Evolutionary conservation across 2,329 filamentous ascomycete species (phyloP).

Genomic region (Chaetomium sp.): DNA sequence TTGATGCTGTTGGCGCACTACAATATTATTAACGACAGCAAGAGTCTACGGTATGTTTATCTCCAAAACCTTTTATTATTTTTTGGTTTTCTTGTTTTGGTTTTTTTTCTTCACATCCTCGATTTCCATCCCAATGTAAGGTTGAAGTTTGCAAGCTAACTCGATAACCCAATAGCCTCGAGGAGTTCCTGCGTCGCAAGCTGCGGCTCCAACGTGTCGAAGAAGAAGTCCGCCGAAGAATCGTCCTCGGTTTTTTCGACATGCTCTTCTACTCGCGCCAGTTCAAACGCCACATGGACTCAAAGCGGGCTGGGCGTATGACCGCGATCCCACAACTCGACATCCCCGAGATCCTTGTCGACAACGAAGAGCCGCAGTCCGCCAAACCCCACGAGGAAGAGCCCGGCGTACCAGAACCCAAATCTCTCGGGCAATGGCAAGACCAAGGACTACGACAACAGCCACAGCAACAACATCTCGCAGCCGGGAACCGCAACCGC

Average conservation of each 20-base stretch:
- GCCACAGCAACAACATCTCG: conserved; percentile 35
- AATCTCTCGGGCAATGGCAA: conserved; percentile 36
- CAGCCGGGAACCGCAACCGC: conserved; percentile 5
- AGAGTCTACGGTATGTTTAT: conserved; percentile 68
- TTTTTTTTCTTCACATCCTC: too few relatives aligned
- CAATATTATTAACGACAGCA: conserved; percentile 97
- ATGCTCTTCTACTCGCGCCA: conserved; percentile 80
- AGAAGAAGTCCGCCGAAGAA: conserved; percentile 83
- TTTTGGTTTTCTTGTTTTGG: too few relatives aligned
- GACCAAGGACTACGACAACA: conserved; percentile 50
- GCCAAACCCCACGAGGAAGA: conserved; percentile 12
- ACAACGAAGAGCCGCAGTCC: conserved; percentile 58
- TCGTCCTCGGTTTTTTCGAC: conserved; percentile 93
- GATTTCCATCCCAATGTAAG: too few relatives aligned
- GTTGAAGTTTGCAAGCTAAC: neutral
- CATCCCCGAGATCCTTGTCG: conserved; percentile 85
- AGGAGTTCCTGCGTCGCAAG: conserved; percentile 88
- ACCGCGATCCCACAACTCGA: conserved; percentile 70
- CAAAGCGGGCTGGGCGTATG: conserved; percentile 69
- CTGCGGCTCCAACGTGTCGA: conserved; percentile 89
- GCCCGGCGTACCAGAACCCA: neutral
- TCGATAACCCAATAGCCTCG: conserved; percentile 51
- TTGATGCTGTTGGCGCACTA: conserved; percentile 96
- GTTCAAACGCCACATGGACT: conserved; percentile 70
- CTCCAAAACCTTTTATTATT: neutral